Percentiles rank a stretch among this genome's conserved stretches.
phyloP scores from a whole-genome alignment of 2,329 filamentous ascomycete species.

The Diaporthe helianthi region DNA sequence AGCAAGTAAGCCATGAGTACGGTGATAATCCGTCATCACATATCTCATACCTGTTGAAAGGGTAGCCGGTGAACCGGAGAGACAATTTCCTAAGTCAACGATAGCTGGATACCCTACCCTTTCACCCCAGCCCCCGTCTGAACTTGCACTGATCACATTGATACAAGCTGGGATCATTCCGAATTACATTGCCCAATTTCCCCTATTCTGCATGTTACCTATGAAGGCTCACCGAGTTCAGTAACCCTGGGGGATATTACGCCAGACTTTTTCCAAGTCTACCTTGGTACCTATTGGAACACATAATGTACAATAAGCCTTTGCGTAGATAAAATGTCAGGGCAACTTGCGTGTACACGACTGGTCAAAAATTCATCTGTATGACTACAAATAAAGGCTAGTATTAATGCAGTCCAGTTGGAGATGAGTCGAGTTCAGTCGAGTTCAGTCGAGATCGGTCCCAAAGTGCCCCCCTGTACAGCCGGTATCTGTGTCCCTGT shows the following conservation, averaged over 20 bases:
- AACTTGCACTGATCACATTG: background rate
- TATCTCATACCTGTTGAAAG: background rate
- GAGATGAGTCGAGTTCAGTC: too few relatives aligned
- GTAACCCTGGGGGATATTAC: background rate
- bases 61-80: background rate
- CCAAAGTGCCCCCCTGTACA: background rate
- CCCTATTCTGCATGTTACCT: background rate
- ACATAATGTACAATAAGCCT: background rate
- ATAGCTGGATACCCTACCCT: background rate
- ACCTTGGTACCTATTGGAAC: background rate
- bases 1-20: background rate
- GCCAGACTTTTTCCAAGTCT: background rate
- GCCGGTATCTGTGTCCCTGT: background rate
- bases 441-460: background rate
- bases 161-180: background rate
- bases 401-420: background rate
- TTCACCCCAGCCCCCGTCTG: background rate
- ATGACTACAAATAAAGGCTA: background rate
- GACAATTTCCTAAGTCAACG: background rate
- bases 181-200: background rate
- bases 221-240: constrained; percentile 5
- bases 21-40: background rate
- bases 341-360: background rate
- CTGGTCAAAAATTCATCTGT: background rate
- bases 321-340: background rate